Conservation (phyloP, 805 yeast species). For the Sungouiozyma ichnusensis region DNA sequence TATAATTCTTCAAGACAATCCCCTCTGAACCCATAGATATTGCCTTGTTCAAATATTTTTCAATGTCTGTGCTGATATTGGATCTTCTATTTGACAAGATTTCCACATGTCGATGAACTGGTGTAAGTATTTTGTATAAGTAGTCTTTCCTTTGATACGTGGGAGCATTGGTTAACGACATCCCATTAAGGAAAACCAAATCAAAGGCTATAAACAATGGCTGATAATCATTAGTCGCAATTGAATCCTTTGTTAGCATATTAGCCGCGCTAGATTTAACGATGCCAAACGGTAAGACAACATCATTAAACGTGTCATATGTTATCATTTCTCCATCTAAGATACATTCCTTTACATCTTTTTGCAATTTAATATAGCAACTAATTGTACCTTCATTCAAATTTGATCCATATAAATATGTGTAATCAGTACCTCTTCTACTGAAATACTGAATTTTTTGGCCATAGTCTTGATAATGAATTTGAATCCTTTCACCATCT, state of each 20-base stretch:
- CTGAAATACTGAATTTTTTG: constrained; percentile 32
- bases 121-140: constrained; percentile 36
- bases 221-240: constrained; percentile 30
- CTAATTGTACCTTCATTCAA: constrained; percentile 44
- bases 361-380: constrained; percentile 34
- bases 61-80: constrained; percentile 41
- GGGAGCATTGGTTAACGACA: constrained; percentile 43
- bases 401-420: constrained; percentile 54
- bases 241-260: constrained; percentile 35
- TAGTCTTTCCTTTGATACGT: constrained; percentile 46
- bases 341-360: constrained; percentile 29
- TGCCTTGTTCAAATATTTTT: constrained; percentile 43
- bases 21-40: constrained; percentile 70
- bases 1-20: constrained; percentile 57
- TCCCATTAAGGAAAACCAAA: constrained; percentile 57
- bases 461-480: constrained; percentile 52
- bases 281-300: constrained; percentile 69
- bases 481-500: constrained; percentile 83
- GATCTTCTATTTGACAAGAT: constrained; percentile 35
- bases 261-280: constrained; percentile 60
- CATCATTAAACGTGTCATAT: constrained; percentile 50
- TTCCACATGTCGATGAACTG: constrained; percentile 37
- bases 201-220: constrained; percentile 67
- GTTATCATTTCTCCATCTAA: constrained; percentile 94
- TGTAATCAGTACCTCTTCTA: constrained; percentile 63